phyloP scores from a whole-genome alignment of 345 rosid genomes.

The Populus alba region DNA sequence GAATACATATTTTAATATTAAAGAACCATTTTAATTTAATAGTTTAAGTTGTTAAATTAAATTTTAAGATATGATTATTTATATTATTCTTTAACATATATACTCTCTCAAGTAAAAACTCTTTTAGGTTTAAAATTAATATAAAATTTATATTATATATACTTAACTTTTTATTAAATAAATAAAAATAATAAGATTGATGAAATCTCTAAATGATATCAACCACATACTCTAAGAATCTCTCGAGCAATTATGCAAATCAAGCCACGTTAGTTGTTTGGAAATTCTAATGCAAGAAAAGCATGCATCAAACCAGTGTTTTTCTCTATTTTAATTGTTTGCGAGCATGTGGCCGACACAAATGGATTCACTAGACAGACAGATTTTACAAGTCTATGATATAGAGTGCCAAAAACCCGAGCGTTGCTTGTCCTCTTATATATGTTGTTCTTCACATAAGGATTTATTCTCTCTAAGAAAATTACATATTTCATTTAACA shows the following conservation, averaged over 20 bases:
- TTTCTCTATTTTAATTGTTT: neutral
- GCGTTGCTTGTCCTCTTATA: neutral
- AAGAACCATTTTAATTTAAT: rapidly evolving
- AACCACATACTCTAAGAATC: no score
- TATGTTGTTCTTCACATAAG: neutral
- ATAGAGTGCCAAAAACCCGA: neutral
- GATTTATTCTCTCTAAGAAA: neutral
- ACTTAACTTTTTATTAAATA: no score
- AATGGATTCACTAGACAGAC: neutral
- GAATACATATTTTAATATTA: no score
- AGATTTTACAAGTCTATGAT: neutral
- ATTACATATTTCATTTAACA: neutral
- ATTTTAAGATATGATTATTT: no score
- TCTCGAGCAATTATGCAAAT: neutral
- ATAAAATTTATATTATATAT: no score
- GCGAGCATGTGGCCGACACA: neutral
- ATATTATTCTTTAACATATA: no score
- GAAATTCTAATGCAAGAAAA: neutral
- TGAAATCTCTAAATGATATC: no score
- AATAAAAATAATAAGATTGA: no score
- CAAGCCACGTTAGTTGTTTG: neutral
- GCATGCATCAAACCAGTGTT: neutral
- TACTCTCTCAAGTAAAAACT: rapidly evolving
- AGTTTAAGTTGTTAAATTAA: no score
- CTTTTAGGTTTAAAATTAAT: no score